Evolutionary conservation across 441 rosid genomes (phyloP), one percentile per base, ranked within the genome.

Genomic region (Erodium chrysanthum): DNA sequence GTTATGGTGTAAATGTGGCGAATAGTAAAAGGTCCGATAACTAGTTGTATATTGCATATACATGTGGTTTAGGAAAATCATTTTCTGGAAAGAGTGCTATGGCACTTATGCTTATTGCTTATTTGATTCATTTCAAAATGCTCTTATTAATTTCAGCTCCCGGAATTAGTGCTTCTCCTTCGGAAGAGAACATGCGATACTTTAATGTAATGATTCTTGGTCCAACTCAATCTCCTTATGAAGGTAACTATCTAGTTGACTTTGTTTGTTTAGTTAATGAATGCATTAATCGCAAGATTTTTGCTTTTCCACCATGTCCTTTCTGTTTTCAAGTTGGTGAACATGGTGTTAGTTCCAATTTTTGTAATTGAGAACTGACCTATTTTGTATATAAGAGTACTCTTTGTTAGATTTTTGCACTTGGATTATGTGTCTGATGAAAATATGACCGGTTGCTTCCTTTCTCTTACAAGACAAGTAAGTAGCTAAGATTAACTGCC

Each of bases 131-230:
- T 48, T 69, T 37, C 44, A 21, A 21, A 7, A 9, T 63, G 56
- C 61, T 44, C 35, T 65, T 67, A 15, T 50, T 15, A 17, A 50
- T 50, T 50, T 50, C 83, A 93, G 97, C 97, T 17, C 98, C 96
- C 0, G 96, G 96, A 74, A 93, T 93, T 50, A 93, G 98, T 68
- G 98, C 98, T 56, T 93, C 97, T 1, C 98, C 97, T 4, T 93
- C 97, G 0, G 97, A 93, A 78, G 98, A 93, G 62, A 93, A 93
- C 67, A 91, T 93, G 97, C 83, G 97, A 0, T 88, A 91, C 74
- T 94, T 94, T 72, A 94, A 94, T 80, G 96, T 89, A 64, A 94
- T 94, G 98, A 84, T 94, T 74, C 98, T 91, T 75, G 98, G 98
- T 60, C 98, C 98, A 23, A 78, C 97, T 12, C 98, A 93, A 73